Evolutionary conservation across 495 filamentous ascomycete genomes (phyloP).

Genomic region (Xylaria sp.): DNA sequence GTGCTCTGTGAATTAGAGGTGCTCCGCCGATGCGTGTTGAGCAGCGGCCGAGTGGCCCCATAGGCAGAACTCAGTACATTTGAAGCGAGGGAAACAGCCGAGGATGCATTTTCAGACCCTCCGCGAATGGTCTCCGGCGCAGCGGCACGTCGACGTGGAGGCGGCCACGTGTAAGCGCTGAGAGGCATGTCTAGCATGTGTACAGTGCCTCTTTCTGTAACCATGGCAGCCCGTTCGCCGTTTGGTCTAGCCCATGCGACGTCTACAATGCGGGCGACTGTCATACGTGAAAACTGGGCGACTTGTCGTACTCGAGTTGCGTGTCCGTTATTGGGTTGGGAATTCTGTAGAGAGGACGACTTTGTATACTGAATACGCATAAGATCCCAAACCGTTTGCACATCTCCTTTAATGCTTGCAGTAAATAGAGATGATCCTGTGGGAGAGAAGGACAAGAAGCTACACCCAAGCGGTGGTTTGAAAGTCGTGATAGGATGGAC

Average conservation of each 20-base stretch:
- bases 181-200: constrained; percentile 88
- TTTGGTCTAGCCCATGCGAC: constrained; percentile 85
- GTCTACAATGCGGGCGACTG: constrained; percentile 86
- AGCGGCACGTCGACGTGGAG: constrained; percentile 68
- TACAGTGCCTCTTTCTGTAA: constrained; percentile 91
- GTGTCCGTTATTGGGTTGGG: constrained; percentile 39
- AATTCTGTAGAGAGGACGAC: constrained; percentile 56
- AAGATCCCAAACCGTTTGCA: constrained; percentile 91
- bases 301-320: constrained; percentile 74
- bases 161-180: constrained; percentile 87
- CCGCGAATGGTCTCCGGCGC: constrained; percentile 49
- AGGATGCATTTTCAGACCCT: constrained; percentile 49
- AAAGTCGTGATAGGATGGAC: constrained; percentile 79
- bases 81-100: constrained; percentile 61
- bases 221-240: constrained; percentile 80
- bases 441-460: constrained; percentile 88
- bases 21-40: constrained; percentile 57
- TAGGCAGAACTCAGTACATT: constrained; percentile 73
- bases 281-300: constrained; percentile 87
- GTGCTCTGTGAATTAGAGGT: constrained; percentile 52
- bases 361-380: constrained; percentile 72
- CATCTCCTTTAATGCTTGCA: constrained; percentile 89
- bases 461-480: constrained; percentile 81
- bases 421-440: constrained; percentile 84
- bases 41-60: constrained; percentile 56